Conservation (phyloP, 2,329 filamentous ascomycete genomes). For the Xylariaceae sp. region DNA sequence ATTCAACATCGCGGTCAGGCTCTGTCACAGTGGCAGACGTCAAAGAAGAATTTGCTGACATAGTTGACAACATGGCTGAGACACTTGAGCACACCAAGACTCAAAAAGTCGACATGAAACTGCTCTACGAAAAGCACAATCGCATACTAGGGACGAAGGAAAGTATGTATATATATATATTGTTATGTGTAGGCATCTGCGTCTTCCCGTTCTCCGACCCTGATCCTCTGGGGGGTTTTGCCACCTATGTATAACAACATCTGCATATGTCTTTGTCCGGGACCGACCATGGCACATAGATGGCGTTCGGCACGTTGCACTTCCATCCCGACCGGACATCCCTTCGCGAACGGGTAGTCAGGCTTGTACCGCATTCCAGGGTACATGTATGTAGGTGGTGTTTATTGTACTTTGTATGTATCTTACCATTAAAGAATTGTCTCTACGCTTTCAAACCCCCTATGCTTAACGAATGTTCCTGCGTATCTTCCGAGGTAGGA, state of each 20-base stretch:
- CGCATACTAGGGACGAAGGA: background rate
- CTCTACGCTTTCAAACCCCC: too few species aligned
- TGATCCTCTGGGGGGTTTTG: too few species aligned
- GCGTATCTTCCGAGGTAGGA: too few species aligned
- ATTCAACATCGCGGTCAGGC: constrained; percentile 44
- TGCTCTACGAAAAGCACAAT: background rate
- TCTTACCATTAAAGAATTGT: too few species aligned
- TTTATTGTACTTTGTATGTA: too few species aligned
- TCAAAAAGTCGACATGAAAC: background rate
- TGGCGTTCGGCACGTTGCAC: background rate
- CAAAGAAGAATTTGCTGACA: constrained; percentile 24
- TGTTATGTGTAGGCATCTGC: background rate
- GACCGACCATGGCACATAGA: too few species aligned
- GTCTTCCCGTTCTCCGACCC: background rate
- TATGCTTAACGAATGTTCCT: too few species aligned
- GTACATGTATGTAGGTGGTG: background rate
- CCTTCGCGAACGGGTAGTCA: background rate
- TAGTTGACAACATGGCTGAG: constrained; percentile 22
- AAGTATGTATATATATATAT: background rate
- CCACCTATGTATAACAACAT: background rate
- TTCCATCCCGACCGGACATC: background rate
- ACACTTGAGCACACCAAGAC: too few species aligned
- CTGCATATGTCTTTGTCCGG: background rate
- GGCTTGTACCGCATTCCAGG: background rate
- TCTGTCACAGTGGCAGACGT: constrained; percentile 40